These are phyloP conservation scores for Rhazya stricta DNA, from an alignment of 257 asterid genomes.

Conservation along the genomic window DNA sequence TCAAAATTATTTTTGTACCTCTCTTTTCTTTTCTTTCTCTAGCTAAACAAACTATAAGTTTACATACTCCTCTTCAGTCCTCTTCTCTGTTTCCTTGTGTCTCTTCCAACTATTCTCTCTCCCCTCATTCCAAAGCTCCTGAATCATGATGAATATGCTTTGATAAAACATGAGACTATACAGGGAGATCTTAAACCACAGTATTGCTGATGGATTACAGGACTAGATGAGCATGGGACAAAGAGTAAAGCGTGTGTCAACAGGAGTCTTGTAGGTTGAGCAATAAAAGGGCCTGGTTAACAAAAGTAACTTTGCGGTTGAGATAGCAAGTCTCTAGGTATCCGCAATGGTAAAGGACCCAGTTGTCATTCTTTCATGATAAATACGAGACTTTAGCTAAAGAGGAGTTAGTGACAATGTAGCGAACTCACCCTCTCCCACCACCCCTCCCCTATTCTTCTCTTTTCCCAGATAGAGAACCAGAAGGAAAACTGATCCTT, in stretches of 20 bases:
- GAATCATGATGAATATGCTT: no score
- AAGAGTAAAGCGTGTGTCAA: neutral
- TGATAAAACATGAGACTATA: no score
- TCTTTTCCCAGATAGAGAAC: no score
- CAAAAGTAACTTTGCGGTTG: neutral
- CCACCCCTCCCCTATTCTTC: neutral
- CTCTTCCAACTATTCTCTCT: no score
- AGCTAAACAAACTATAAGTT: no score
- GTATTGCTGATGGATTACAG: no score
- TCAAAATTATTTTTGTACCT: neutral
- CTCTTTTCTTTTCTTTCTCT: no score
- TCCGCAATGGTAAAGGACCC: neutral
- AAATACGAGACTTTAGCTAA: neutral
- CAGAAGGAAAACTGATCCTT: no score
- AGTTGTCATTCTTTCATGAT: neutral
- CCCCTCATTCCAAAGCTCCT: no score
- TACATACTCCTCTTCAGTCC: no score
- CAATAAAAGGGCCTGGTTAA: neutral
- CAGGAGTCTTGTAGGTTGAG: neutral
- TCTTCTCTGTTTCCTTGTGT: no score
- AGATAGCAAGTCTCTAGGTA: neutral
- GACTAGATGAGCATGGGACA: neutral
- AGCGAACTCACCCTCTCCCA: neutral
- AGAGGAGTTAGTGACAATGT: neutral
- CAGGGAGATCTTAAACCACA: no score